These are phyloP conservation scores for Yamadazyma atlantica DNA, from an alignment of 1,139 yeast species.

Conservation along the genomic window DNA sequence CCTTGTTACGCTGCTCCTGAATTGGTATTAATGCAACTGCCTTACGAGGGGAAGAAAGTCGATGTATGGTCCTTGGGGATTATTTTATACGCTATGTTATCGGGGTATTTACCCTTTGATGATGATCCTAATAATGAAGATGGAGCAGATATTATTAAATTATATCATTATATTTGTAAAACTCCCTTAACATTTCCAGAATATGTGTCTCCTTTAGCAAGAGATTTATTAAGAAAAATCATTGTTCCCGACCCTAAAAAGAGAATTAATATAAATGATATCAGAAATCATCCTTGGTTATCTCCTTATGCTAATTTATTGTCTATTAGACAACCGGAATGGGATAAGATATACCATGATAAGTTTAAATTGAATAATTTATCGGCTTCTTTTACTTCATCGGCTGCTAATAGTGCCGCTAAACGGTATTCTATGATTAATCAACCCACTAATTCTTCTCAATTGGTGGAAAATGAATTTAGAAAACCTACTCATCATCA, in stretches of 20 bases:
- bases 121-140: conserved; percentile 97
- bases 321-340: conserved; percentile 82
- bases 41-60: conserved; percentile 91
- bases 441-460: conserved; percentile 43
- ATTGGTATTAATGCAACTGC: conserved; percentile 80
- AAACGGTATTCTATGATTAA: conserved; percentile 49
- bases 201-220: conserved; percentile 84
- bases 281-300: conserved; percentile 86
- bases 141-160: conserved; percentile 87
- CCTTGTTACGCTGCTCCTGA: conserved; percentile 99
- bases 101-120: conserved; percentile 96
- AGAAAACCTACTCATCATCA: conserved; percentile 39
- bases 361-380: conserved; percentile 14
- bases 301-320: conserved; percentile 77
- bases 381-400: conserved; percentile 8
- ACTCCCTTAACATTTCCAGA: conserved; percentile 96
- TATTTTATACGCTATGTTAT: conserved; percentile 91
- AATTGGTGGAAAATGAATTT: conserved; percentile 11
- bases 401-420: conserved; percentile 13
- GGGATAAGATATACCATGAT: conserved; percentile 65
- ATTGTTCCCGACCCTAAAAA: conserved; percentile 83
- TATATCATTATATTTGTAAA: conserved; percentile 87
- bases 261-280: conserved; percentile 67
- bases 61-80: conserved; percentile 98
- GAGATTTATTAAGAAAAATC: conserved; percentile 84